Conservation (phyloP, 202 grass and related monocot genomes). For the Zizania palustris region DNA sequence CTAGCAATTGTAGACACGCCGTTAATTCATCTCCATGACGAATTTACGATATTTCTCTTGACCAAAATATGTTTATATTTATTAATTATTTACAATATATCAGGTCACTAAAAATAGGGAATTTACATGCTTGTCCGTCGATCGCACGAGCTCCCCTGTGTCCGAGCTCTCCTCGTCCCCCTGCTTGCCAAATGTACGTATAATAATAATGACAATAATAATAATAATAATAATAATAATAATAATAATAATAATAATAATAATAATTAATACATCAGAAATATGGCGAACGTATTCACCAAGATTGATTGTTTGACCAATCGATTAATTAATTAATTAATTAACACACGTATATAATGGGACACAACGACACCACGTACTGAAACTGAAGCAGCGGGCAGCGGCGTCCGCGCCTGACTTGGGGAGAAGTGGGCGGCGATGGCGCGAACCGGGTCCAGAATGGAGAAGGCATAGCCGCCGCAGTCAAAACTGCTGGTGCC, state of each 20-base stretch:
- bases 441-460: constrained; percentile 64
- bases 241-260: neutral
- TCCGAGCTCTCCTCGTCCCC: constrained; percentile 53
- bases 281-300: neutral
- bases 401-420: neutral
- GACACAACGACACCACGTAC: neutral
- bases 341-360: neutral
- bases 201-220: neutral
- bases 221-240: neutral
- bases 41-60: no score
- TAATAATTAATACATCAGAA: constrained; percentile 10
- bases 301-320: neutral
- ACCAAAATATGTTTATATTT: no score
- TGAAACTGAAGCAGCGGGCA: neutral
- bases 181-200: constrained; percentile 24
- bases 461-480: constrained; percentile 53
- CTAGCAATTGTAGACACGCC: constrained; percentile 28
- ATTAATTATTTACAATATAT: no score
- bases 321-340: neutral
- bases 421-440: constrained; percentile 48
- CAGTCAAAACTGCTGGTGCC: neutral
- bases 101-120: neutral
- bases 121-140: constrained; percentile 59
- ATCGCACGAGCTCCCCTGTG: constrained; percentile 55
- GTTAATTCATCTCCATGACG: neutral